Percentiles rank a stretch among this genome's conserved stretches.
Evolutionary conservation across 176 grass and related monocot species (phyloP).

Genomic region (Carex kokanica): DNA sequence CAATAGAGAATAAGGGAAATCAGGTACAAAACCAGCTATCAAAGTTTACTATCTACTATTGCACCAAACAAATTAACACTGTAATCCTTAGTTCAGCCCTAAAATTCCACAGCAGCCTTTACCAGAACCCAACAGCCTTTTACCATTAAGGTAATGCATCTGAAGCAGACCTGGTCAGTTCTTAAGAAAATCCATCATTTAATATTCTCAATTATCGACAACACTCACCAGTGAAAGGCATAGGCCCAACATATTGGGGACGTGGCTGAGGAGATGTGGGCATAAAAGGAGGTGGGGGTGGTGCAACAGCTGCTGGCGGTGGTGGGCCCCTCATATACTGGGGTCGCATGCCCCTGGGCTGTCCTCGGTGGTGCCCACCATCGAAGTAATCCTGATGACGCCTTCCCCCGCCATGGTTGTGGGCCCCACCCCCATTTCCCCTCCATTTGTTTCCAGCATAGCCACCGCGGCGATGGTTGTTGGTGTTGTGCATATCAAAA

Average conservation of each 20-base stretch:
- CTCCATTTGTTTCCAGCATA: slow-evolving; percentile 63
- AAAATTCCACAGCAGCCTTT: neutral
- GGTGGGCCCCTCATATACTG: slow-evolving; percentile 44
- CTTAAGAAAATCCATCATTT: slow-evolving; percentile 19
- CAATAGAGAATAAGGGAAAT: neutral
- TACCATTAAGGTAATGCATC: slow-evolving; percentile 21
- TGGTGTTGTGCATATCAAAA: slow-evolving; percentile 31
- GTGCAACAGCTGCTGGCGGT: slow-evolving; percentile 33
- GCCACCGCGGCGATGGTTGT: slow-evolving; percentile 39
- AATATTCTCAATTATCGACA: slow-evolving; percentile 11
- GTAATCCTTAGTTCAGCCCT: neutral
- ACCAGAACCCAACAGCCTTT: neutral
- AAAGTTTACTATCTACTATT: neutral
- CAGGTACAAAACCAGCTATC: neutral
- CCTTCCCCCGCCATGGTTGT: slow-evolving; percentile 46
- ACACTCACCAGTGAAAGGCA: slow-evolving; percentile 60
- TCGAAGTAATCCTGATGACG: slow-evolving; percentile 51
- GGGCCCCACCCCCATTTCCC: slow-evolving; percentile 31
- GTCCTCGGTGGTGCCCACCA: slow-evolving; percentile 40
- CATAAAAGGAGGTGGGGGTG: slow-evolving; percentile 41
- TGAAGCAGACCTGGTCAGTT: neutral
- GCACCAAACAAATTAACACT: neutral
- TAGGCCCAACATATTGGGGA: slow-evolving; percentile 40
- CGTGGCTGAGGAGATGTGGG: slow-evolving; percentile 34
- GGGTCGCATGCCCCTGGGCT: slow-evolving; percentile 45